A percentile compares a stretch with the other conserved stretches of the same genome.
These are phyloP conservation scores for Tetradesmus obliquus DNA, from an alignment of 139 green algal species.

Conservation along the genomic window DNA sequence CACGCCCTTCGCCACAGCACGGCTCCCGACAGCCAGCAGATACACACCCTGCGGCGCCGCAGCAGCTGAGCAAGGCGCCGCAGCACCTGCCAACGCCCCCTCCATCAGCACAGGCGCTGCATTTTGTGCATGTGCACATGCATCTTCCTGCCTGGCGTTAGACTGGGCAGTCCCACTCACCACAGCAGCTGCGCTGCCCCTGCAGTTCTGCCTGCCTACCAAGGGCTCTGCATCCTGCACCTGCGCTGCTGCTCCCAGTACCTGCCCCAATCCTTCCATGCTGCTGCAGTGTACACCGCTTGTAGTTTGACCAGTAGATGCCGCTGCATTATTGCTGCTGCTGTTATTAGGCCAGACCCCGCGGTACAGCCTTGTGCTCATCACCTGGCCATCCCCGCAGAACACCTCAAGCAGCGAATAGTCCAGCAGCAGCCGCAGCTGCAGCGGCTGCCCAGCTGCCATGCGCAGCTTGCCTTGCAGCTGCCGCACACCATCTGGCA, in stretches of 20 bases:
- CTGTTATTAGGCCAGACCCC: constrained; percentile 43
- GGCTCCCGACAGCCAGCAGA: background rate
- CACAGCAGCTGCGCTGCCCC: background rate
- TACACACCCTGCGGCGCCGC: background rate
- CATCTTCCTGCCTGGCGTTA: background rate
- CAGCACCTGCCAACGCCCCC: background rate
- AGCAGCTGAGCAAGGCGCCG: background rate
- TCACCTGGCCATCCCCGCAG: constrained; percentile 36
- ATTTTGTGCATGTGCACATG: background rate
- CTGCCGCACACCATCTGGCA: background rate
- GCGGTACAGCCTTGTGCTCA: constrained; percentile 76
- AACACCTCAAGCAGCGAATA: constrained; percentile 71
- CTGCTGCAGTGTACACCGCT: background rate
- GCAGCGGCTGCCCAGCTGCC: constrained; percentile 22
- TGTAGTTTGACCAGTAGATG: background rate
- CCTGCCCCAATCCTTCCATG: background rate
- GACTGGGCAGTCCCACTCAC: background rate
- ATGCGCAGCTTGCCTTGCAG: constrained; percentile 9
- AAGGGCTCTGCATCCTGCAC: background rate
- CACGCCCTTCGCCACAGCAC: background rate
- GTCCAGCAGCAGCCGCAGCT: constrained; percentile 73
- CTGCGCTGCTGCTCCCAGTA: background rate
- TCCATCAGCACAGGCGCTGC: background rate
- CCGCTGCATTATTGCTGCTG: background rate
- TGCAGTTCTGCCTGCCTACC: background rate